Conservation (phyloP, 441 rosid species). For the Eruca vesicaria region DNA sequence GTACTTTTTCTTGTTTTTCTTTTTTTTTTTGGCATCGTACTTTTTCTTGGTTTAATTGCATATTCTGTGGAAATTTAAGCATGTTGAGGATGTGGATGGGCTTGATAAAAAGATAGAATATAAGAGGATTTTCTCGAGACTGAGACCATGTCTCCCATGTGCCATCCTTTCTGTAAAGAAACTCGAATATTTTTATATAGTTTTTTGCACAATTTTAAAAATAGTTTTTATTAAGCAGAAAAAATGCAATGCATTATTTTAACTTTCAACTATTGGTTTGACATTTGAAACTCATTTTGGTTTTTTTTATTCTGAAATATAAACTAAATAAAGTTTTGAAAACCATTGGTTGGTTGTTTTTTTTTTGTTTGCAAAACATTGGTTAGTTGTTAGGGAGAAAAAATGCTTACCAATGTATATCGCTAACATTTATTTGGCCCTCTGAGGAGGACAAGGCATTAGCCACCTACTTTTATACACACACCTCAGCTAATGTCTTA, state of each 20-base stretch:
- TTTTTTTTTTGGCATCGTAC: too few relatives aligned
- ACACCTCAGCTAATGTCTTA: not conserved
- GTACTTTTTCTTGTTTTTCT: not conserved
- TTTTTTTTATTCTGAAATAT: not conserved
- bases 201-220: too few relatives aligned
- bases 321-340: constrained; percentile 43
- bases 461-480: constrained; percentile 14
- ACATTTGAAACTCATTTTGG: constrained; percentile 60
- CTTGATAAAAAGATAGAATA: constrained; percentile 38
- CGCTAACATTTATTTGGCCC: constrained; percentile 43
- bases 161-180: constrained; percentile 91
- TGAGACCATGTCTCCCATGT: constrained; percentile 75
- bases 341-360: constrained; percentile 9
- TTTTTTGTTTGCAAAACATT: not conserved
- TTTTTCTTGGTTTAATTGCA: not conserved
- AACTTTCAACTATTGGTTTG: too few relatives aligned
- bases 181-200: too few relatives aligned
- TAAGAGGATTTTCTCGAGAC: constrained; percentile 62
- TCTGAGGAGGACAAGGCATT: constrained; percentile 35
- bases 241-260: constrained; percentile 31
- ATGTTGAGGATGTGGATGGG: constrained; percentile 23
- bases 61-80: constrained; percentile 21
- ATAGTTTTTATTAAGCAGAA: constrained; percentile 27
- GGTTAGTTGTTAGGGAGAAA: constrained; percentile 82
- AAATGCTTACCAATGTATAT: constrained; percentile 35